Base-by-base conservation (phyloP, 106 monocot genomes). In the Dendrobium catenatum region DNA sequence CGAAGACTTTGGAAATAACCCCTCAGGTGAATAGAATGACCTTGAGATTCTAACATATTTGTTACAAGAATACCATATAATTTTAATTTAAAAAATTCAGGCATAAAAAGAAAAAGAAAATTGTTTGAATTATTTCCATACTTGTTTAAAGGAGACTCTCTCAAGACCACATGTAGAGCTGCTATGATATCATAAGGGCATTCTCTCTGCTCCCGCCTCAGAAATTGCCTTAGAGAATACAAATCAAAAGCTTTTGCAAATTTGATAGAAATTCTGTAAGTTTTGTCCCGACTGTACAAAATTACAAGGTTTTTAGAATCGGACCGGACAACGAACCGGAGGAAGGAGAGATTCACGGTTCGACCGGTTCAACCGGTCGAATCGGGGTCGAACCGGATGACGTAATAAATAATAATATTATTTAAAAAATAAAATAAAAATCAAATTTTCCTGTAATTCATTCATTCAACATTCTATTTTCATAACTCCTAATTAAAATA, bases 1-100 rank as follows among this genome's bases (percentile, higher is more conserved):
- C 93, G 84, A 31, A 96, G 83, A 80, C 89, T 91, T 77, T 96
- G 96, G 59, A 89, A 96, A 67, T 86, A 96, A 1, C 96, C 96
- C 18, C 81, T 88, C 13, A 1, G 82, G 78, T 0, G 90, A 93
- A 70, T 85, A 93, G 55, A 93, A 92, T 18, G 92, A 92, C 47
- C 92, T 75, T 2, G 77, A 74, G 19, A 86, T 64, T 46, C 75
- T 73, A 40, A 75, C 80, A 73, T 89, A 87, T 2, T 88, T 92
- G 82, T 4, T 41, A 49, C 11, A 59, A 74, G 22, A 59, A 66
- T 15, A 26, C 18, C 72, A 59, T 2, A 68, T 4, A 68, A 17
- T 18, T n/a, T 58, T 58, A 58, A 46, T 13, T 9, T 13, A 79
- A 31, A 5, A 6, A 6, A 10, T 49, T 55, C 11, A 29, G 75